These are phyloP conservation scores for Penicillium sp. DNA, from an alignment of 2,329 filamentous ascomycete genomes.

Conservation along the genomic window DNA sequence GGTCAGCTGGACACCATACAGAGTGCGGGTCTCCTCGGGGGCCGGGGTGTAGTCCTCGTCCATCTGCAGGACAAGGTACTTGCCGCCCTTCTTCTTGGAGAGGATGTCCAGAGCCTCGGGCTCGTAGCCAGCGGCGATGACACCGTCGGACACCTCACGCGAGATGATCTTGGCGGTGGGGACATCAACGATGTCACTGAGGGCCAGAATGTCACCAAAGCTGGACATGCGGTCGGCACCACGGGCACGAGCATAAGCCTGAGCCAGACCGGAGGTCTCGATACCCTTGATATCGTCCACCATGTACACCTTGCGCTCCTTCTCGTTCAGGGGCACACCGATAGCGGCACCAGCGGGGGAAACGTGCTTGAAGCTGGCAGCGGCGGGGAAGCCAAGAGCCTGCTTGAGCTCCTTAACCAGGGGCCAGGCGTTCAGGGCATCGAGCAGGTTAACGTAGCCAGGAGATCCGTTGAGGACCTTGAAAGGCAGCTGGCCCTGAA, in stretches of 20 bases:
- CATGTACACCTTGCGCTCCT: conserved; percentile 97
- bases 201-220: conserved; percentile 93
- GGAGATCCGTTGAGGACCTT: conserved; percentile 86
- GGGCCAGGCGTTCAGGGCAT: conserved; percentile 94
- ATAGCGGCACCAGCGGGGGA: conserved; percentile 95
- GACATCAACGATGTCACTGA: conserved; percentile 86
- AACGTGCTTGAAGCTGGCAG: conserved; percentile 98
- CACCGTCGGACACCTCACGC: conserved; percentile 94
- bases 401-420: conserved; percentile 93
- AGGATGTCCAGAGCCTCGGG: conserved; percentile 84
- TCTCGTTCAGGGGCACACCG: conserved; percentile 77
- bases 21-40: conserved; percentile 72
- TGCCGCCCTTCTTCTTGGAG: conserved; percentile 96
- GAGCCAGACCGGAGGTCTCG: conserved; percentile 79
- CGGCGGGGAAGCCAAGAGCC: conserved; percentile 81
- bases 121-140: conserved; percentile 86
- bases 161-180: conserved; percentile 97
- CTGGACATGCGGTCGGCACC: conserved; percentile 98
- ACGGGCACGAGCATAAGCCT: conserved; percentile 92
- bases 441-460: conserved; percentile 95
- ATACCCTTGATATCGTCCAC: conserved; percentile 92
- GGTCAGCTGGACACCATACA: conserved; percentile 83
- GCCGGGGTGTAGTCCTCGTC: conserved; percentile 80
- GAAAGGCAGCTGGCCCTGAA: conserved; percentile 77
- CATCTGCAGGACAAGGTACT: conserved; percentile 94